These are phyloP conservation scores for Echria macrotheca DNA, from an alignment of 495 filamentous ascomycete species.

Conservation along the genomic window DNA sequence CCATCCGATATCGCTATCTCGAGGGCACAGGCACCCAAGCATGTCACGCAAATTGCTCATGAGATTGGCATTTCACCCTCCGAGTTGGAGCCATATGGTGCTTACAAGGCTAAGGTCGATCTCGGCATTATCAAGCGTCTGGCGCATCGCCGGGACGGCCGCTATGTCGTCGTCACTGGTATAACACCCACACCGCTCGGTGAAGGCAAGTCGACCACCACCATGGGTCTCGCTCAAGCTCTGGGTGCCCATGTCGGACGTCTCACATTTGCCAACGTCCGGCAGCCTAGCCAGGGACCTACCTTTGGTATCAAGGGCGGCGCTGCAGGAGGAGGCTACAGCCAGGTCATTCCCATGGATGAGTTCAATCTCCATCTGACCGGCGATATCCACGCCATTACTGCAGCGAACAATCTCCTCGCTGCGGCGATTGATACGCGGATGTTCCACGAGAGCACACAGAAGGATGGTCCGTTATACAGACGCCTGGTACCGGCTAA, in stretches of 20 bases:
- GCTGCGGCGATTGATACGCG: conserved; percentile 96
- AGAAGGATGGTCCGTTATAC: conserved; percentile 87
- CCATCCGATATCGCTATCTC: conserved; percentile 94
- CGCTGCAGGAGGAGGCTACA: conserved; percentile 94
- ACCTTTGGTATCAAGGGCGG: conserved; percentile 99
- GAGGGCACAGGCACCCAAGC: conserved; percentile 81
- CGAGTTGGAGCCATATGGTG: conserved; percentile 90
- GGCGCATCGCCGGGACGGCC: conserved; percentile 77
- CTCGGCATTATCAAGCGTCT: conserved; percentile 75
- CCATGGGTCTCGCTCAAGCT: conserved; percentile 91
- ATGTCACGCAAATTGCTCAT: conserved; percentile 72
- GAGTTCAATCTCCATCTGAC: conserved; percentile 98
- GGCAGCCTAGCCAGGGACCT: conserved; percentile 93
- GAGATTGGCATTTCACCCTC: conserved; percentile 81
- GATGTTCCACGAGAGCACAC: conserved; percentile 95
- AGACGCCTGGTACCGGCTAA: conserved; percentile 81
- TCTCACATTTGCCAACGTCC: conserved; percentile 90
- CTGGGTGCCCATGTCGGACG: conserved; percentile 82
- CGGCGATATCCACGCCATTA: conserved; percentile 96
- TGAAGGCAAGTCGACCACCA: conserved; percentile 98
- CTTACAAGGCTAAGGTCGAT: conserved; percentile 92
- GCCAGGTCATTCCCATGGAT: conserved; percentile 99
- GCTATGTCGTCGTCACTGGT: conserved; percentile 86
- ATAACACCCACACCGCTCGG: conserved; percentile 97
- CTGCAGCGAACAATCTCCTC: conserved; percentile 96